Conservation (phyloP, 352 stramenopile species). For the Globisporangium nagaii region DNA sequence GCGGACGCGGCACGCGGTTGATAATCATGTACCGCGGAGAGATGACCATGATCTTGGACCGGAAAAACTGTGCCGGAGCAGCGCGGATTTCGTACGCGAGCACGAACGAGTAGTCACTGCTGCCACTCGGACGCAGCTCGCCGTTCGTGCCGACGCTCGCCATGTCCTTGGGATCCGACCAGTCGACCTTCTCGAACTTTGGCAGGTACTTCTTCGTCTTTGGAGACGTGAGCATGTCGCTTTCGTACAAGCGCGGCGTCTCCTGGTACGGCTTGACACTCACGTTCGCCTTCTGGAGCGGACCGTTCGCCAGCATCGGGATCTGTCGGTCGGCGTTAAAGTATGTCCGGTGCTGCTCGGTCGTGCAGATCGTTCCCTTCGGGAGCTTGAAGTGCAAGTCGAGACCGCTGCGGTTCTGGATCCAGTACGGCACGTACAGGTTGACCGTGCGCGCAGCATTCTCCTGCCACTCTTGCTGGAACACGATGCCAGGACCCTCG, state of each 20-base stretch:
- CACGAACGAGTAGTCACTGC: conserved; percentile 58
- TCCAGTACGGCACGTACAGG: conserved; percentile 77
- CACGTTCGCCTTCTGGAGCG: conserved; percentile 57
- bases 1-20: conserved; percentile 47
- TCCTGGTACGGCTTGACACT: conserved; percentile 67
- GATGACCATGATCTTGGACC: conserved; percentile 77
- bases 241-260: conserved; percentile 49
- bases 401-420: conserved; percentile 79
- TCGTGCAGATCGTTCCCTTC: conserved; percentile 47
- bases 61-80: conserved; percentile 74
- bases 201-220: conserved; percentile 72
- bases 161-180: conserved; percentile 71
- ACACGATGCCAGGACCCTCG: conserved; percentile 53
- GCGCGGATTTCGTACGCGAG: conserved; percentile 78
- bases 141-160: conserved; percentile 68
- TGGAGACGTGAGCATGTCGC: conserved; percentile 34
- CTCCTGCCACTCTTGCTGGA: conserved; percentile 62
- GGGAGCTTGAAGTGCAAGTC: conserved; percentile 64
- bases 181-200: conserved; percentile 62
- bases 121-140: conserved; percentile 43
- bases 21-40: conserved; percentile 73
- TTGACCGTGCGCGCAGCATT: conserved; percentile 56
- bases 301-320: conserved; percentile 56
- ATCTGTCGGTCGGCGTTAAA: conserved; percentile 62
- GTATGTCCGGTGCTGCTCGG: conserved; percentile 65